These are phyloP conservation scores for Penstemon davidsonii DNA, from an alignment of 257 asterid species.

Conservation along the genomic window DNA sequence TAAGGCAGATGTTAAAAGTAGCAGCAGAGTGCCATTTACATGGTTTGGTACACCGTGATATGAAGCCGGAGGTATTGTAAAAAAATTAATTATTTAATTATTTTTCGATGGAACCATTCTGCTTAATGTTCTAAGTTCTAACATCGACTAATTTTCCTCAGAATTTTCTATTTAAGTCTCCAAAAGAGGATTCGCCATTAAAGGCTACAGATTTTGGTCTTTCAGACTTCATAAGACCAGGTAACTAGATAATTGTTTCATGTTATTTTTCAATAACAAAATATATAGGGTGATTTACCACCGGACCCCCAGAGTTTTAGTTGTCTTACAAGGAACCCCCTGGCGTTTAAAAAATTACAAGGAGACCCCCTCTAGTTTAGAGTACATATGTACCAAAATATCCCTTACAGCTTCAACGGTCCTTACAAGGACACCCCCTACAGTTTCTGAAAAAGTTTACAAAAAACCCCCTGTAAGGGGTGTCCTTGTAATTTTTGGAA, in stretches of 20 bases:
- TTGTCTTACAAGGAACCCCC: too few relatives aligned
- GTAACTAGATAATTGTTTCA: conserved; percentile 37
- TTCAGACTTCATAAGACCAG: conserved; percentile 96
- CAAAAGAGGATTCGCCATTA: conserved; percentile 77
- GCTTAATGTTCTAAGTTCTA: conserved; percentile 26
- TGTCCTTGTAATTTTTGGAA: too few relatives aligned
- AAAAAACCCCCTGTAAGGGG: too few relatives aligned
- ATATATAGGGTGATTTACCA: too few relatives aligned
- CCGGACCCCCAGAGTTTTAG: too few relatives aligned
- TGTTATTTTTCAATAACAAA: background rate
- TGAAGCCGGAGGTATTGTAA: conserved; percentile 92
- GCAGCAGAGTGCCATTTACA: conserved; percentile 99
- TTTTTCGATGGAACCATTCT: conserved; percentile 19
- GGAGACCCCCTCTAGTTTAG: too few relatives aligned
- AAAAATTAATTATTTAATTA: background rate
- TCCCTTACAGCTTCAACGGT: too few relatives aligned
- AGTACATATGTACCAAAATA: too few relatives aligned
- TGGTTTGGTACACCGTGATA: conserved; percentile 98
- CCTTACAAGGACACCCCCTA: too few relatives aligned
- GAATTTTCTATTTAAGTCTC: conserved; percentile 93
- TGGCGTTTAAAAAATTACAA: too few relatives aligned
- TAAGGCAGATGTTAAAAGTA: conserved; percentile 96
- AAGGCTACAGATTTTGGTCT: conserved; percentile 99
- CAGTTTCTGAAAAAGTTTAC: too few relatives aligned
- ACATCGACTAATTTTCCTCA: conserved; percentile 30